Evolutionary conservation across 352 stramenopile genomes (phyloP), one percentile per base, ranked within the genome.

Genomic region (Phytophthora foliorum): DNA sequence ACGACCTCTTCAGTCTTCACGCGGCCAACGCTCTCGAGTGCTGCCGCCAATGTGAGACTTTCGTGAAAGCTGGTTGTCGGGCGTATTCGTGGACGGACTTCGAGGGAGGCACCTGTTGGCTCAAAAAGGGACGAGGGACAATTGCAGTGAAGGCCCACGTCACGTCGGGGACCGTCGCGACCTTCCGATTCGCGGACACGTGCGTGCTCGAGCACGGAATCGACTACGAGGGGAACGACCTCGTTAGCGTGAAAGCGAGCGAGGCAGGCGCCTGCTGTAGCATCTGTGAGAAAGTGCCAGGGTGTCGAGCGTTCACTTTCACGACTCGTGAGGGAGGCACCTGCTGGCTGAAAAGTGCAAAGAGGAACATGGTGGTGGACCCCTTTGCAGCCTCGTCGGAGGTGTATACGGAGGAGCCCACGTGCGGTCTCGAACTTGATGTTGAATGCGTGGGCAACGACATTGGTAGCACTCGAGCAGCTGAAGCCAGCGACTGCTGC

Each of bases 101-200:
- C 42, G 72, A 78, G 32, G 78, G 78, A 14, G 77, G 81, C 19
- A 88, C 74, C 6, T 89, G 79, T 57, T 91, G 75, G 74, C 67
- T 91, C 67, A 91, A 91, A 67, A 87, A 56, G 25, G 68, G 57
- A 7, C 70, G 69, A n/a, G 72, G 72, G 16, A 62, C 60, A 2
- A 54, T 78, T 39, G 55, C 66, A 44, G 45, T 57, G 14, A 69
- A 75, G 8, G 11, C 57, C 0, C 66, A 69, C 8, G 67, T 56
- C n/a, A 69, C 73, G 29, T 82, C 75, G 4, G 57, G 59, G 14
- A 58, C 48, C 7, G 65, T 72, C 53, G 41, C 54, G 14, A 21
- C 46, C 1, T 77, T 67, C 54, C 52, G 53, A 21, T 67, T 70
- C 60, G 38, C 46, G 0, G 46, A 70, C 25, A 67, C 60, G 22